These are phyloP conservation scores for Alisma plantagoaquatica DNA, from an alignment of 106 monocot genomes.

Conservation along the genomic window DNA sequence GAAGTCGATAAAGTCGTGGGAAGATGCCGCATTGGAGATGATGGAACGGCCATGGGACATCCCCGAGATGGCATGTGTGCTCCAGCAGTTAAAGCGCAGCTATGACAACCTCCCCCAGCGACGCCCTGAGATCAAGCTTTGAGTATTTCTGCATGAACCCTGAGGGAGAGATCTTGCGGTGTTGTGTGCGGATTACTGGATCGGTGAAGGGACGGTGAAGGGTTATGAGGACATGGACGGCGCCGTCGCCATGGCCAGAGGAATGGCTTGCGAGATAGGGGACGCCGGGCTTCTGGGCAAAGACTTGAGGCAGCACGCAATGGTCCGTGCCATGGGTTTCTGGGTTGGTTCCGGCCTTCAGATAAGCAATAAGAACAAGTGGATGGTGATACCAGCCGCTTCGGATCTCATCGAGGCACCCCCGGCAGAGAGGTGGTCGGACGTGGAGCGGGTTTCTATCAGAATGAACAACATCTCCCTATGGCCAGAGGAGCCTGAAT, in stretches of 20 bases:
- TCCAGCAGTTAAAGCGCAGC: background rate
- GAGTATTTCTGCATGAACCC: background rate
- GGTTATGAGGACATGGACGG: background rate
- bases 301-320: background rate
- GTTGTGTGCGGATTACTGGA: too few relatives aligned
- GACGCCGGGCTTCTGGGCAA: too few relatives aligned
- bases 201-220: background rate
- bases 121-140: background rate
- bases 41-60: background rate
- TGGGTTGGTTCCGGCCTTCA: too few relatives aligned
- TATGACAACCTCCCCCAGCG: background rate
- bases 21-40: background rate
- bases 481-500: background rate
- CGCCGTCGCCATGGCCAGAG: background rate
- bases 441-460: background rate
- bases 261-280: background rate
- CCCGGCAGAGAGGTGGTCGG: background rate
- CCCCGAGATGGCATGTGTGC: background rate
- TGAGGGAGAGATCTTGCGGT: background rate
- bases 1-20: background rate
- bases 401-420: background rate
- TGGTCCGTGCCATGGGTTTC: background rate
- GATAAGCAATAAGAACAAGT: background rate
- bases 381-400: background rate
- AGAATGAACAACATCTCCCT: background rate